phyloP scores from a whole-genome alignment of 148 eudicot species.

The Camellia sinensis region DNA sequence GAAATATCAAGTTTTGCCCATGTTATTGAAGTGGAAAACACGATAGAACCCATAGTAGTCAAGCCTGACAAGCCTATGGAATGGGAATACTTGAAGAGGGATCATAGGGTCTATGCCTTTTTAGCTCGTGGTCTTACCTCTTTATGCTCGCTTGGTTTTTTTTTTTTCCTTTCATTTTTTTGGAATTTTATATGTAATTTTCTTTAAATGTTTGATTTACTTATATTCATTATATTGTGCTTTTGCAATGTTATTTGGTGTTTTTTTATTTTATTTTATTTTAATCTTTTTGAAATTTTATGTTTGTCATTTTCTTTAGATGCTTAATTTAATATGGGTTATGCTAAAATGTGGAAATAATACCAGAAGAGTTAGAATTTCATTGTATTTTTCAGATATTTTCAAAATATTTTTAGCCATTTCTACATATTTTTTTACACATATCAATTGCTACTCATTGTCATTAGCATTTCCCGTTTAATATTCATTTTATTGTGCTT shows the following conservation, averaged over 20 bases:
- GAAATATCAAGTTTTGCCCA: constrained; percentile 40
- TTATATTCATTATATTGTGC: not conserved
- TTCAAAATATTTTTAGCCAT: no score
- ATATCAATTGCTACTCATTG: no score
- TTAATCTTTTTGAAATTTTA: not conserved
- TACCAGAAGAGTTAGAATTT: no score
- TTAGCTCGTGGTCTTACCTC: constrained; percentile 46
- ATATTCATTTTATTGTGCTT: not conserved
- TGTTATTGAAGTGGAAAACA: constrained; percentile 32
- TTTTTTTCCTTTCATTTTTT: no score
- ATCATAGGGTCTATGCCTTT: constrained; percentile 49
- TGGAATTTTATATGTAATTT: not conserved
- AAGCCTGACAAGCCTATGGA: constrained; percentile 39
- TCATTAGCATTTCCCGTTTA: no score
- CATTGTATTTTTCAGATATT: no score
- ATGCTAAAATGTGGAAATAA: no score
- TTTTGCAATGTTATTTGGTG: not conserved
- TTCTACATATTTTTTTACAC: no score
- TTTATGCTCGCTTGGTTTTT: not conserved
- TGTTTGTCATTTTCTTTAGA: not conserved
- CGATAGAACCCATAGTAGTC: constrained; percentile 25
- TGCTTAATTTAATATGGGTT: not conserved
- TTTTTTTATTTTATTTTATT: not conserved
- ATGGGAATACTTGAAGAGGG: constrained; percentile 36
- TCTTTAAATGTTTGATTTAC: not conserved